Conservation (phyloP, 352 stramenopile species). For the Sclerospora graminicola region DNA sequence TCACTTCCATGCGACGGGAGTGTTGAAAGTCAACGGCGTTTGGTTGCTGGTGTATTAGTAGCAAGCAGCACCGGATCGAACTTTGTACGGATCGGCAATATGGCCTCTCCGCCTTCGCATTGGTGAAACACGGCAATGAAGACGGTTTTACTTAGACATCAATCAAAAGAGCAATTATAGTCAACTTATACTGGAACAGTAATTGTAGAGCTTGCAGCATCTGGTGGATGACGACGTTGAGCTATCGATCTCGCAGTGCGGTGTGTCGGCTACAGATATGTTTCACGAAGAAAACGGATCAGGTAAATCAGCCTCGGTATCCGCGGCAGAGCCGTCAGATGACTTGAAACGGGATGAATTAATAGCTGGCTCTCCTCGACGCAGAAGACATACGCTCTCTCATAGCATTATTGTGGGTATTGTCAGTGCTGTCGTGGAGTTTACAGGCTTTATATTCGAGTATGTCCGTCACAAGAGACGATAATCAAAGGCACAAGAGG, state of each 20-base stretch:
- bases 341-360: constrained; percentile 3
- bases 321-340: constrained; percentile 6
- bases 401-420: constrained; percentile 63
- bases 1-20: constrained; percentile 38
- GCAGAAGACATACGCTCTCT: constrained; percentile 45
- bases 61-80: constrained; percentile 37
- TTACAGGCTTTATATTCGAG: constrained; percentile 62
- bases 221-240: constrained; percentile 21
- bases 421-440: constrained; percentile 46
- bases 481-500: constrained; percentile 21
- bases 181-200: constrained; percentile 33
- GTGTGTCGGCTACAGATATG: constrained; percentile 16
- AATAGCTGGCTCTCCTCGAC: constrained; percentile 19
- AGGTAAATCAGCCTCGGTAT: constrained; percentile 11
- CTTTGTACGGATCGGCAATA: constrained; percentile 31
- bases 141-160: constrained; percentile 2
- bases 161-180: constrained; percentile 23
- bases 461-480: constrained; percentile 60
- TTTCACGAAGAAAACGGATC: constrained; percentile 10
- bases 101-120: constrained; percentile 27
- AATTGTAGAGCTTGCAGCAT: constrained; percentile 24
- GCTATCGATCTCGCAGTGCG: constrained; percentile 42
- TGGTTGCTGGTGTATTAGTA: constrained; percentile 46
- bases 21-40: constrained; percentile 15
- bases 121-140: constrained; percentile 6